Evolutionary conservation across 352 stramenopile species (phyloP).

Genomic region (Blastocystis sp.): DNA sequence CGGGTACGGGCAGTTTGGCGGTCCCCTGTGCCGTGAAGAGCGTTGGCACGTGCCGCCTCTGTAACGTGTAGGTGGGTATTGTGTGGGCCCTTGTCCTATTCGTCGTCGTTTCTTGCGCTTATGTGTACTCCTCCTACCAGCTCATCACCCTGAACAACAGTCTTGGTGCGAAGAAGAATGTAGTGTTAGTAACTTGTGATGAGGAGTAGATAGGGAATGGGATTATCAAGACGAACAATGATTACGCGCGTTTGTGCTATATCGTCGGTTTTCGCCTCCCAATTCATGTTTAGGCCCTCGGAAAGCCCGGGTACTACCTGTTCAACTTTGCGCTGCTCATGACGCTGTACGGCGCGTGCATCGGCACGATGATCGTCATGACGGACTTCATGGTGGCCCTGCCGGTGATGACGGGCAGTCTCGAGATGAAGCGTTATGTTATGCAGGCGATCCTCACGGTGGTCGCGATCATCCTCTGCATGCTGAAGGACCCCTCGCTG

Average conservation of each 20-base stretch:
- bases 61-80: conserved; percentile 45
- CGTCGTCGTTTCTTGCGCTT: conserved; percentile 34
- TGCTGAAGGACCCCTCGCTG: conserved; percentile 47
- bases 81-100: conserved; percentile 16
- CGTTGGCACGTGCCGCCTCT: not conserved
- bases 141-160: conserved; percentile 59
- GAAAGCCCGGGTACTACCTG: conserved; percentile 33
- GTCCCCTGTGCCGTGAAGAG: conserved; percentile 31
- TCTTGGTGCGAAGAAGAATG: conserved; percentile 21
- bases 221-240: conserved; percentile 35
- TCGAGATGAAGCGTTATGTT: not conserved
- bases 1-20: conserved; percentile 31
- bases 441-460: conserved; percentile 27
- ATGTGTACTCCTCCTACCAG: conserved; percentile 51
- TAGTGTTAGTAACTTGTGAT: not conserved
- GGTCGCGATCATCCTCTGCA: conserved; percentile 26
- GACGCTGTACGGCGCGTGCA: conserved; percentile 28
- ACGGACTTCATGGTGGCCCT: conserved; percentile 37
- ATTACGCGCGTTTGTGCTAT: conserved; percentile 47
- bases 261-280: not conserved
- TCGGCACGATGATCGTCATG: conserved; percentile 66
- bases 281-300: conserved; percentile 6
- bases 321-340: conserved; percentile 57
- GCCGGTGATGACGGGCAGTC: conserved; percentile 7
- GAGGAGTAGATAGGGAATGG: not conserved